A percentile compares a stretch with the other conserved stretches of the same genome.
Conservation (phyloP, 331 rosid genomes). For the Telfairia occidentalis region DNA sequence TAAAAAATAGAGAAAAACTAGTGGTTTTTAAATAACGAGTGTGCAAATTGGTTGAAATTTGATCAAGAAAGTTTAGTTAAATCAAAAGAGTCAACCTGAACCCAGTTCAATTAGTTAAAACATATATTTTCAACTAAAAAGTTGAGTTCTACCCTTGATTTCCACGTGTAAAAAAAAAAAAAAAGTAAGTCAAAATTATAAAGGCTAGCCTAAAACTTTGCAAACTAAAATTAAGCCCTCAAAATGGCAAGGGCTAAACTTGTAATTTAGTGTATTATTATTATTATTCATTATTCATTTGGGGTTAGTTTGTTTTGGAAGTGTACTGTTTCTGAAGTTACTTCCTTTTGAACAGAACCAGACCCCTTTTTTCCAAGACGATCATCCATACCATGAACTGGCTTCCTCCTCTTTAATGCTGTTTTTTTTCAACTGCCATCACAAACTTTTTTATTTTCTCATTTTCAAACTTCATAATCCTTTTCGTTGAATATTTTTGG, state of each 20-base stretch:
- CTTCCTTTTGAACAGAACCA: constrained; percentile 3
- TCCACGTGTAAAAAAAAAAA: too few relatives aligned
- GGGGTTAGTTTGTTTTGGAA: neutral
- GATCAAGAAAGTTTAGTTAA: too few relatives aligned
- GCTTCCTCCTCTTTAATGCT: neutral
- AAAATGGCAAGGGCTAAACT: neutral
- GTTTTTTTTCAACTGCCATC: neutral
- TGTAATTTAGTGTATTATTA: neutral
- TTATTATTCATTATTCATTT: neutral
- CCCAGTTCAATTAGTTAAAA: too few relatives aligned
- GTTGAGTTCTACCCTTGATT: too few relatives aligned
- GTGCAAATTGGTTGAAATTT: too few relatives aligned
- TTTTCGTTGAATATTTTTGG: neutral
- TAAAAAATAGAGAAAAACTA: too few relatives aligned
- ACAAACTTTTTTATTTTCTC: neutral
- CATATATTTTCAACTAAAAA: too few relatives aligned
- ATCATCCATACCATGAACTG: neutral
- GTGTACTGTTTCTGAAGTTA: neutral
- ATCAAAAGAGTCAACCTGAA: too few relatives aligned
- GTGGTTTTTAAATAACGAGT: too few relatives aligned
- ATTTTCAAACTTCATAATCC: neutral
- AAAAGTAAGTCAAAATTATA: neutral
- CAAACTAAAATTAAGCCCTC: neutral
- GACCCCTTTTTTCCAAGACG: neutral
- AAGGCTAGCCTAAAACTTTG: neutral